A percentile compares a stretch with the other conserved stretches of the same genome.
phyloP scores from a whole-genome alignment of 768 basidiomycete species.

The Agrocybe praecox region DNA sequence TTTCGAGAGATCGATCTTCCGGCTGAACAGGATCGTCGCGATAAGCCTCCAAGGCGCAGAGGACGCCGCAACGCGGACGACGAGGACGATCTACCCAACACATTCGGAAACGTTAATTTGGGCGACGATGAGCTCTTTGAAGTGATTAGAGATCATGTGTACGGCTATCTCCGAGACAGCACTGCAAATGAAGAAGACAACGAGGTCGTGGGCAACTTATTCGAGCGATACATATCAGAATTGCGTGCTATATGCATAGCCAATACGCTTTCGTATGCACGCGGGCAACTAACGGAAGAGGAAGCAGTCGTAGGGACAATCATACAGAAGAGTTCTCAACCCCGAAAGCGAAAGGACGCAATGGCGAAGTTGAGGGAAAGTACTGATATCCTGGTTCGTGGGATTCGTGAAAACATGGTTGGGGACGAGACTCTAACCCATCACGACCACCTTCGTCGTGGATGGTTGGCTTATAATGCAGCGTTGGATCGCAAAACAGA shows the following conservation, averaged over 20 bases:
- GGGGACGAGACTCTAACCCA: slow-evolving; percentile 46
- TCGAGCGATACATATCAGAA: slow-evolving; percentile 44
- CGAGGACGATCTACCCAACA: slow-evolving; percentile 22
- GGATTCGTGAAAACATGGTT: slow-evolving; percentile 49
- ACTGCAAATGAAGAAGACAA: slow-evolving; percentile 18
- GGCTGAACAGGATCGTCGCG: slow-evolving; percentile 22
- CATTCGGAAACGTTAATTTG: slow-evolving; percentile 14
- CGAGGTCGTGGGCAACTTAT: slow-evolving; percentile 34
- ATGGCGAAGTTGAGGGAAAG: slow-evolving; percentile 60
- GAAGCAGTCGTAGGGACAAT: slow-evolving; percentile 71
- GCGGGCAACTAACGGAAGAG: slow-evolving; percentile 54
- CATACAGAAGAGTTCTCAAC: slow-evolving; percentile 61
- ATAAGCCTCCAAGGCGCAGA: slow-evolving; percentile 6
- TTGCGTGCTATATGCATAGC: slow-evolving; percentile 49
- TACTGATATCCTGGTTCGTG: slow-evolving; percentile 52
- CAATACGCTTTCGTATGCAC: slow-evolving; percentile 47
- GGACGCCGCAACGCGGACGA: slow-evolving; percentile 7
- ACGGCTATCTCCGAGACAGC: slow-evolving; percentile 31
- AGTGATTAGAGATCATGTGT: slow-evolving; percentile 27
- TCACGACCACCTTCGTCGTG: slow-evolving; percentile 43
- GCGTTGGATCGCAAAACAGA: slow-evolving; percentile 27
- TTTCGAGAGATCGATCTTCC: slow-evolving; percentile 64
- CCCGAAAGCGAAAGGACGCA: slow-evolving; percentile 50
- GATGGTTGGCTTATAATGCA: slow-evolving; percentile 61
- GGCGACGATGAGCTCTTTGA: slow-evolving; percentile 9